Percentiles rank a stretch among this genome's conserved stretches.
These are phyloP conservation scores for Hanseniaspora vineae DNA, from an alignment of 805 yeast species.

Conservation along the genomic window DNA sequence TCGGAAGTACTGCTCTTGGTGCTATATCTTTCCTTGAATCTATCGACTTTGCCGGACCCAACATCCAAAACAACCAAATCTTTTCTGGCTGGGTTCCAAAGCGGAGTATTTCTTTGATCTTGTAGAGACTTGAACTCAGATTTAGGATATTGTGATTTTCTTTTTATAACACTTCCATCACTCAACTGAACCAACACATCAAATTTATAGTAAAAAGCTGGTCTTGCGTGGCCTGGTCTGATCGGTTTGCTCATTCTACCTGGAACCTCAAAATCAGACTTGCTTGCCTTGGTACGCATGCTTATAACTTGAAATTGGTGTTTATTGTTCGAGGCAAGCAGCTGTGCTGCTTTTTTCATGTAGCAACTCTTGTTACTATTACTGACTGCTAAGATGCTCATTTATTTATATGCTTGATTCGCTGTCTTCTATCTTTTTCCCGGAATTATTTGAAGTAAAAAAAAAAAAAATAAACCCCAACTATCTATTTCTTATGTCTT, in stretches of 20 bases:
- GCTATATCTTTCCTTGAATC: slow-evolving; percentile 51
- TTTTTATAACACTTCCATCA: slow-evolving; percentile 79
- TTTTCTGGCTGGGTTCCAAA: slow-evolving; percentile 82
- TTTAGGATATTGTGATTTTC: slow-evolving; percentile 82
- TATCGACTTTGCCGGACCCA: slow-evolving; percentile 71
- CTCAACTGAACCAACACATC: slow-evolving; percentile 81
- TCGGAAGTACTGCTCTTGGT: background rate
- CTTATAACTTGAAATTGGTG: background rate
- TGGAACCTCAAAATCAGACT: slow-evolving; percentile 15
- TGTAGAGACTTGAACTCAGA: slow-evolving; percentile 72
- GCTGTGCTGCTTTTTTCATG: background rate
- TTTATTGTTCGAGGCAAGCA: background rate
- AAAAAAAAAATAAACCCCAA: too few species aligned
- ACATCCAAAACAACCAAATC: slow-evolving; percentile 65
- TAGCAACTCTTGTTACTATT: too few species aligned
- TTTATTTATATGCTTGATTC: too few species aligned
- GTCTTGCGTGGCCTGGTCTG: slow-evolving; percentile 75
- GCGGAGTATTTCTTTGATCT: slow-evolving; percentile 75
- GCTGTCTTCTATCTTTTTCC: too few species aligned
- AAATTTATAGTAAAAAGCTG: slow-evolving; percentile 85
- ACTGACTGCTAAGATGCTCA: too few species aligned
- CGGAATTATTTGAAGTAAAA: too few species aligned
- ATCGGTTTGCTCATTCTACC: slow-evolving; percentile 58
- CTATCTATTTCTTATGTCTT: too few species aligned
- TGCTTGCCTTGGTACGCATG: background rate